Conservation (phyloP, 257 asterid genomes). For the Vinca minor region DNA sequence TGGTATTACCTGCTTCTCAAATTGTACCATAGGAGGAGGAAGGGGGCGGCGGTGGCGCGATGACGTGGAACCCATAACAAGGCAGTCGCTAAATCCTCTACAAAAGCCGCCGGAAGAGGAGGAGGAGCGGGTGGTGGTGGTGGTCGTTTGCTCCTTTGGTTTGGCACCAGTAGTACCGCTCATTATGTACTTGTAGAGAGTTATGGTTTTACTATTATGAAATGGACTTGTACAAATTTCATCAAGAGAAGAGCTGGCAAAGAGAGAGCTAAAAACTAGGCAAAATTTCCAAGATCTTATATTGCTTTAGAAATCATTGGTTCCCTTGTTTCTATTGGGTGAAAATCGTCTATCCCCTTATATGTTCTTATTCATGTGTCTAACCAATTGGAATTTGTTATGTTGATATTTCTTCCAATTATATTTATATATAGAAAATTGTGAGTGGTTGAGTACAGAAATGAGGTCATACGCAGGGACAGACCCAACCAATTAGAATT, state of each 20-base stretch:
- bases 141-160: conserved; percentile 17
- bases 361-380: no score
- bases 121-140: conserved; percentile 3
- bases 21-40: background rate
- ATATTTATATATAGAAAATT: no score
- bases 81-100: conserved; percentile 35
- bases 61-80: conserved; percentile 41
- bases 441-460: no score
- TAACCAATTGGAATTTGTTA: no score
- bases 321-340: no score
- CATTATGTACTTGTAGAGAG: conserved; percentile 9
- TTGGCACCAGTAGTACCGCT: conserved; percentile 12
- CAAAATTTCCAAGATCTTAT: background rate
- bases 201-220: background rate
- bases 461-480: no score
- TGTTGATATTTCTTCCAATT: no score
- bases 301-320: conserved; percentile 1
- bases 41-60: conserved; percentile 7
- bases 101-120: conserved; percentile 42
- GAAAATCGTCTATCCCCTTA: no score
- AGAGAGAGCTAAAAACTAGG: background rate
- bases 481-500: no score
- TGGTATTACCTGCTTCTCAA: conserved; percentile 16
- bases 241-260: background rate
- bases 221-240: background rate